Evolutionary conservation across 1,139 yeast genomes (phyloP).

Genomic region (Hanseniaspora uvarum): DNA sequence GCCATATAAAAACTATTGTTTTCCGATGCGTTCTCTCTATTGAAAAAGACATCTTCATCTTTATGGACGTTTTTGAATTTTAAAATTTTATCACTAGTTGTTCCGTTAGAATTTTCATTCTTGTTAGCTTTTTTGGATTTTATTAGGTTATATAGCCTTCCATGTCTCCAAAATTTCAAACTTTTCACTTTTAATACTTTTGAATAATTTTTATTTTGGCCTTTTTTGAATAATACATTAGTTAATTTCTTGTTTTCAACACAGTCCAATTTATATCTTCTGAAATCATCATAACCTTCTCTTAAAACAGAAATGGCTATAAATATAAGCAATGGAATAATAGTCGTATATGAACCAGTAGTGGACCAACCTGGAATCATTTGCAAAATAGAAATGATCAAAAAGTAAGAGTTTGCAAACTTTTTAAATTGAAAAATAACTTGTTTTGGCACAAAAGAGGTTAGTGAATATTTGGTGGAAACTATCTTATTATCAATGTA

Average conservation of each 20-base stretch:
- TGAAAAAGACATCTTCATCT: constrained; percentile 3
- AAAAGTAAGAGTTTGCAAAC: constrained; percentile 75
- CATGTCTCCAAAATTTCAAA: constrained; percentile 4
- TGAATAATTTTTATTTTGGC: constrained; percentile 16
- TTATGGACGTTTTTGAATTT: neutral
- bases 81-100: neutral
- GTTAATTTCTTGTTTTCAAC: constrained; percentile 66
- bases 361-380: constrained; percentile 98
- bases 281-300: constrained; percentile 89
- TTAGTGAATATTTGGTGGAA: constrained; percentile 74
- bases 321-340: constrained; percentile 74
- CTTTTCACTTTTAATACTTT: neutral
- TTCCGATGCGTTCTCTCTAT: neutral
- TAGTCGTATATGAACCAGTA: constrained; percentile 92
- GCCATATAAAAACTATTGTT: neutral
- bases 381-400: constrained; percentile 81
- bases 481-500: constrained; percentile 63
- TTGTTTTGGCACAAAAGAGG: constrained; percentile 80
- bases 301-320: constrained; percentile 84
- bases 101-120: neutral
- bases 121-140: neutral
- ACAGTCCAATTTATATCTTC: constrained; percentile 75
- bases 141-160: neutral
- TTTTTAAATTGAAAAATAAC: constrained; percentile 83
- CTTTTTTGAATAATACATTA: constrained; percentile 24